A percentile compares a stretch with the other conserved stretches of the same genome.
These are phyloP conservation scores for Hypoxylon sp. DNA, from an alignment of 2,329 filamentous ascomycete genomes.

Conservation along the genomic window DNA sequence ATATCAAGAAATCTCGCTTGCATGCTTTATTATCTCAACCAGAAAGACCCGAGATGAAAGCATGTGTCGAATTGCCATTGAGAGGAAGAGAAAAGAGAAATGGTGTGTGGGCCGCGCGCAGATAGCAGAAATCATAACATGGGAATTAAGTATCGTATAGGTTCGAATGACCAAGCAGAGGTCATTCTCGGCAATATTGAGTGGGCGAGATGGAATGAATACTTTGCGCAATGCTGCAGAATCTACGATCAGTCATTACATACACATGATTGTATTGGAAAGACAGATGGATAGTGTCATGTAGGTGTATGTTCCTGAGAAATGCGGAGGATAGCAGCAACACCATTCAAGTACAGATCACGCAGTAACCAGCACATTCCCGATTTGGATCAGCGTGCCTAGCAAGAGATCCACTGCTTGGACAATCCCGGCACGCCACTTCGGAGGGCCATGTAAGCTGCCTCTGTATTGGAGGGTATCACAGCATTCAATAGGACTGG, in stretches of 20 bases:
- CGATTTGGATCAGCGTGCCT: constrained; percentile 53
- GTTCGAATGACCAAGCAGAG: constrained; percentile 30
- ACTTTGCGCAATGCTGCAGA: constrained; percentile 4
- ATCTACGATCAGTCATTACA: constrained; percentile 29
- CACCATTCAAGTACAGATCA: constrained; percentile 43
- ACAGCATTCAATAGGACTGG: constrained; percentile 48
- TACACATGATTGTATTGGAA: not conserved
- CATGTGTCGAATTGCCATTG: constrained; percentile 37
- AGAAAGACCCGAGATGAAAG: constrained; percentile 46
- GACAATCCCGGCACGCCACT: constrained; percentile 50
- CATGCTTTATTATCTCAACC: constrained; percentile 39
- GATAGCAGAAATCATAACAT: constrained; percentile 38
- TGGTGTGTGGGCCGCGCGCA: constrained; percentile 40
- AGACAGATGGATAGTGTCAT: not conserved
- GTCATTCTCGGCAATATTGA: constrained; percentile 30
- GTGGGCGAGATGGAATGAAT: constrained; percentile 27
- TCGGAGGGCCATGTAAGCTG: constrained; percentile 48
- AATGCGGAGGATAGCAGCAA: constrained; percentile 46
- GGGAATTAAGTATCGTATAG: constrained; percentile 26
- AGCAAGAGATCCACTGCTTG: constrained; percentile 51
- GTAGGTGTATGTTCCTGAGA: constrained; percentile 38
- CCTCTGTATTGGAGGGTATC: constrained; percentile 51
- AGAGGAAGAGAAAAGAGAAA: constrained; percentile 15
- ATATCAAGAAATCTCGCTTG: constrained; percentile 49
- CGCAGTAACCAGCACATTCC: constrained; percentile 53